Conservation (phyloP, 257 asterid species). For the Salvia rosmarinus region DNA sequence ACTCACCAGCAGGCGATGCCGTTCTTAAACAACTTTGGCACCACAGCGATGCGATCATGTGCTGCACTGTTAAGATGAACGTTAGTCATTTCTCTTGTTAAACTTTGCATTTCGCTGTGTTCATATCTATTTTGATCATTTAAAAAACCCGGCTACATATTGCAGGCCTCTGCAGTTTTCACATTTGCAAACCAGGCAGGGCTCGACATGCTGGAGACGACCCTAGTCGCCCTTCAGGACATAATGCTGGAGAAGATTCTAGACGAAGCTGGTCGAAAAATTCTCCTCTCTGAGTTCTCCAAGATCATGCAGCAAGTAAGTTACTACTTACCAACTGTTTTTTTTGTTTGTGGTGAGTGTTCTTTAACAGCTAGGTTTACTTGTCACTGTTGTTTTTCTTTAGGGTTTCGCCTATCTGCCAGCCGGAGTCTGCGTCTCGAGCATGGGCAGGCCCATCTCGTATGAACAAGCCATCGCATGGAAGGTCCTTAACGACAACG, state of each 20-base stretch:
- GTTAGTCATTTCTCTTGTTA: constrained; percentile 38
- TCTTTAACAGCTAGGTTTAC: neutral
- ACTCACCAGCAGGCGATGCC: constrained; percentile 64
- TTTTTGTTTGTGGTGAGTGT: neutral
- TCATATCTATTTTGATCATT: neutral
- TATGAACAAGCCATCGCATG: constrained; percentile 86
- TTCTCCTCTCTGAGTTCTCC: constrained; percentile 77
- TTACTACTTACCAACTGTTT: neutral
- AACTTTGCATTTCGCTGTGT: neutral
- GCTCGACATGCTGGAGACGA: constrained; percentile 97
- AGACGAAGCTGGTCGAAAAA: constrained; percentile 80
- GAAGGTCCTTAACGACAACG: constrained; percentile 84
- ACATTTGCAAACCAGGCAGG: constrained; percentile 95
- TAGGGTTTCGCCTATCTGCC: constrained; percentile 89
- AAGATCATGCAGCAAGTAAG: constrained; percentile 92
- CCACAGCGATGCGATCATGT: constrained; percentile 87
- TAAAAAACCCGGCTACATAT: neutral
- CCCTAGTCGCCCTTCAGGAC: constrained; percentile 87
- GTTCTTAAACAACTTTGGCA: constrained; percentile 85
- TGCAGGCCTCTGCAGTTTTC: constrained; percentile 85
- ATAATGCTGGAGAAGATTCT: constrained; percentile 87
- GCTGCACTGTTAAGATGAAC: constrained; percentile 86
- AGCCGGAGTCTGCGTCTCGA: constrained; percentile 76
- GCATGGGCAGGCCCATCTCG: constrained; percentile 91
- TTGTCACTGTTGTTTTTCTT: neutral